phyloP scores from a whole-genome alignment of 371 early-diverging fungal species.

The Massospora cicadina region DNA sequence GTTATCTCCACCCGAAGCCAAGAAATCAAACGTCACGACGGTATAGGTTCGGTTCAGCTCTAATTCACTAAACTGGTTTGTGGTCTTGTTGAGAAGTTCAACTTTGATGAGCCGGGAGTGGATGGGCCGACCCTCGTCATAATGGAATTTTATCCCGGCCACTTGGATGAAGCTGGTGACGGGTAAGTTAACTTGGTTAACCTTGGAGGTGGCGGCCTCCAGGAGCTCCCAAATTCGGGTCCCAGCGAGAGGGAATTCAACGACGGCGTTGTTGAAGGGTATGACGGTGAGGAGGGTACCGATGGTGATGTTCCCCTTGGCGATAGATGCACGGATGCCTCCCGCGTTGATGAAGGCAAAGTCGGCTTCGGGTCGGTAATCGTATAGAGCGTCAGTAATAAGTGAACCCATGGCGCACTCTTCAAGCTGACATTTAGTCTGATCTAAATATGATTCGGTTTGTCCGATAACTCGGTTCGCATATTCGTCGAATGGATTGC shows the following conservation, averaged over 20 bases:
- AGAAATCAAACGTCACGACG: constrained; percentile 31
- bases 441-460: constrained; percentile 19
- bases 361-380: constrained; percentile 12
- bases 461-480: constrained; percentile 23
- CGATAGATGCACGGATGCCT: constrained; percentile 29
- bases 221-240: constrained; percentile 19
- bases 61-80: constrained; percentile 13
- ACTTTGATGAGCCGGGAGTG: constrained; percentile 11
- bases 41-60: constrained; percentile 21
- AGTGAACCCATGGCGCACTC: constrained; percentile 36
- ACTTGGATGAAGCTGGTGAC: constrained; percentile 24
- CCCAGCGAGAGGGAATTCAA: constrained; percentile 24
- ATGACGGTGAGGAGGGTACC: constrained; percentile 28
- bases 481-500: constrained; percentile 23
- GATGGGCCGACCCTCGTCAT: neutral
- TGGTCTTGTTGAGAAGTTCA: constrained; percentile 9
- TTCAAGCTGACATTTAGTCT: constrained; percentile 17
- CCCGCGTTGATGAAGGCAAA: constrained; percentile 34
- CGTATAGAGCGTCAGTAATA: constrained; percentile 30
- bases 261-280: constrained; percentile 34
- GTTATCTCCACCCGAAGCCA: constrained; percentile 37
- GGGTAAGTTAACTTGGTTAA: constrained; percentile 11
- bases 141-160: constrained; percentile 14
- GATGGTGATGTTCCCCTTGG: constrained; percentile 26
- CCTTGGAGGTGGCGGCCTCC: constrained; percentile 17